phyloP scores from a whole-genome alignment of 2,329 filamentous ascomycete species.

The Escovopsis sp. region DNA sequence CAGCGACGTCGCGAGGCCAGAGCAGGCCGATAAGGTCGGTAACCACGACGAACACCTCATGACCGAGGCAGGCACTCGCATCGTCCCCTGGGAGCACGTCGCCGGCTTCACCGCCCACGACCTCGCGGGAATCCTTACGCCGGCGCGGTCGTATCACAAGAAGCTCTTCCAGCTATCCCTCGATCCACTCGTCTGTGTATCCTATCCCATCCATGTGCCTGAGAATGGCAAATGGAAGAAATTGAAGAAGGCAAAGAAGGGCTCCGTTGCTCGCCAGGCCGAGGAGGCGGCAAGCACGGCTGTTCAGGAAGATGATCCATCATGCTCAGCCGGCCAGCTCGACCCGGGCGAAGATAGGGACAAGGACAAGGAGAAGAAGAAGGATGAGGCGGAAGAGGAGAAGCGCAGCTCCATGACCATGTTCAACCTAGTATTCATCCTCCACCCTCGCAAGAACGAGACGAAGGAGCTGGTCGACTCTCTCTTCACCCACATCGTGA shows the following conservation, averaged over 20 bases:
- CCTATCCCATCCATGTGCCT: slow-evolving; percentile 69
- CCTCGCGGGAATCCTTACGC: slow-evolving; percentile 66
- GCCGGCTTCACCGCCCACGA: slow-evolving; percentile 62
- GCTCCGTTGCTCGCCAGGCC: slow-evolving; percentile 8
- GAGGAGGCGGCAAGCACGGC: slow-evolving; percentile 13
- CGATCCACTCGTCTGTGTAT: slow-evolving; percentile 66
- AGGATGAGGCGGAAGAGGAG: slow-evolving; percentile 39
- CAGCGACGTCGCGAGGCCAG: slow-evolving; percentile 18
- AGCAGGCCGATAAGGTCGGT: slow-evolving; percentile 30
- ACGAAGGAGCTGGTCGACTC: slow-evolving; percentile 59
- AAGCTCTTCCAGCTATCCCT: slow-evolving; percentile 68
- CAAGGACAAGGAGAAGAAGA: slow-evolving; percentile 15
- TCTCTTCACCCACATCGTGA: slow-evolving; percentile 75
- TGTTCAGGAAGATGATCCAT: slow-evolving; percentile 17
- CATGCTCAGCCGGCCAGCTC: background rate
- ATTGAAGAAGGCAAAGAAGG: slow-evolving; percentile 36
- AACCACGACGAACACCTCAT: slow-evolving; percentile 41
- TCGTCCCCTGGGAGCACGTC: slow-evolving; percentile 57
- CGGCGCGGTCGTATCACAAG: slow-evolving; percentile 64
- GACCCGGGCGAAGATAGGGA: slow-evolving; percentile 12
- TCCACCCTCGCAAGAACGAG: slow-evolving; percentile 67
- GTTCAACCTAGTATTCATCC: slow-evolving; percentile 93
- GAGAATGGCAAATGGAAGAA: slow-evolving; percentile 68
- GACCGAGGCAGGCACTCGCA: slow-evolving; percentile 39
- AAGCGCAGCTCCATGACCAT: slow-evolving; percentile 71